A percentile compares a stretch with the other conserved stretches of the same genome.
phyloP scores from a whole-genome alignment of 768 basidiomycete genomes.

The Leucosporidium creatinivorum region DNA sequence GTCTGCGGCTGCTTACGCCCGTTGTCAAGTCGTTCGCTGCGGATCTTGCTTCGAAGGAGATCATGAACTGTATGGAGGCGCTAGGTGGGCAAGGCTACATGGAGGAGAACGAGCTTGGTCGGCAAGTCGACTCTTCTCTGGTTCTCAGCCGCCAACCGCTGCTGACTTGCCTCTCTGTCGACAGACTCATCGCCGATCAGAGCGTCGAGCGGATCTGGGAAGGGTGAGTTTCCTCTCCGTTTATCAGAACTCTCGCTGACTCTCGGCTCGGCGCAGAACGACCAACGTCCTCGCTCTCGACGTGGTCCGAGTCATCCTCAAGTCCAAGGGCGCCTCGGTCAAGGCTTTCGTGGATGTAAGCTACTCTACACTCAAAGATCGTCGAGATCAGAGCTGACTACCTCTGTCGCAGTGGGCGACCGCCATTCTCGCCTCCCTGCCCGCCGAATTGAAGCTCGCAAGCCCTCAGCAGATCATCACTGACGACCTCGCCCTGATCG shows the following conservation, averaged over 20 bases:
- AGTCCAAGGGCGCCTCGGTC: conserved; percentile 43
- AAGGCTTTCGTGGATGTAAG: conserved; percentile 50
- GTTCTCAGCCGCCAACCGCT: not conserved
- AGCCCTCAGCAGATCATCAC: conserved; percentile 41
- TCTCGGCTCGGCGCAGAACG: not conserved
- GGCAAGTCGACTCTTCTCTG: conserved; percentile 39
- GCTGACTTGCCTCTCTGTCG: not conserved
- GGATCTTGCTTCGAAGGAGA: conserved; percentile 55
- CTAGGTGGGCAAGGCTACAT: conserved; percentile 75
- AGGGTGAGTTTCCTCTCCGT: conserved; percentile 47
- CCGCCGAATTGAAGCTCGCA: conserved; percentile 35
- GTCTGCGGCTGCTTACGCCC: conserved; percentile 61
- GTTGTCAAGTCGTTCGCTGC: conserved; percentile 63
- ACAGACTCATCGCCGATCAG: conserved; percentile 56
- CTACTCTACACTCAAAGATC: conserved; percentile 30
- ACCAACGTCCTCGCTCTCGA: conserved; percentile 61
- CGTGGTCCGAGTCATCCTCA: conserved; percentile 51
- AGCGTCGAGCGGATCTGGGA: conserved; percentile 80
- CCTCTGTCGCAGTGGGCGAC: conserved; percentile 5
- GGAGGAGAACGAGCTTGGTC: conserved; percentile 59
- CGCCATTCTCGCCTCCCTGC: not conserved
- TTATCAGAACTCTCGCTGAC: not conserved
- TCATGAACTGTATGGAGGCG: conserved; percentile 67
- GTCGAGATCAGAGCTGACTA: not conserved
- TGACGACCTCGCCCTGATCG: conserved; percentile 41